Percentiles rank a stretch among this genome's conserved stretches.
phyloP scores from a whole-genome alignment of 1,284 basidiomycete species.

The Cutaneotrichosporon sp. region DNA sequence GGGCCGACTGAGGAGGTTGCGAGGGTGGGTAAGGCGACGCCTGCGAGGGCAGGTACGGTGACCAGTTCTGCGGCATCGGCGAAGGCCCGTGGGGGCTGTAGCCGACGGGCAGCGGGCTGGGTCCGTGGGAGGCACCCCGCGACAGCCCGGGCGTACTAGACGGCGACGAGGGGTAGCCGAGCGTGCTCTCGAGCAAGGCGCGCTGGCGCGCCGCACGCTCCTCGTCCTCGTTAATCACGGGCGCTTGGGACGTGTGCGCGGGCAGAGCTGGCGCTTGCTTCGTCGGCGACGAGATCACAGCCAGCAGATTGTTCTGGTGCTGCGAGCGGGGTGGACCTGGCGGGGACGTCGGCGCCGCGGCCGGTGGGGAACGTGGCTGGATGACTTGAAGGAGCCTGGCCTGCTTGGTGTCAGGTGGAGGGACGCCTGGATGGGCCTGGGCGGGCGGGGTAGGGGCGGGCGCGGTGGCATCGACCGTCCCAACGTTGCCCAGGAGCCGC shows the following conservation, averaged over 20 bases:
- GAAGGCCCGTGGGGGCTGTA: background rate
- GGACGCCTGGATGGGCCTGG: no score
- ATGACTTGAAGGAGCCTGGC: constrained; percentile 19
- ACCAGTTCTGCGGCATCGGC: constrained; percentile 1
- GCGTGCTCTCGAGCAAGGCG: constrained; percentile 10
- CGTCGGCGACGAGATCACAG: constrained; percentile 17
- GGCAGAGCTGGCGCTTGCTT: background rate
- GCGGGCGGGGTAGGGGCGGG: background rate
- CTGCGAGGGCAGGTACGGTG: background rate
- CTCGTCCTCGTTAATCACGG: background rate
- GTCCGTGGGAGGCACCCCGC: background rate
- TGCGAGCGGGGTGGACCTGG: constrained; percentile 6
- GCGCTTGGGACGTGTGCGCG: background rate
- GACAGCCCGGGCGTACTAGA: background rate
- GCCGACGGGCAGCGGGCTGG: background rate
- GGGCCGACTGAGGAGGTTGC: background rate
- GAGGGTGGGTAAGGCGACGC: background rate
- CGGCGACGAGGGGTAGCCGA: background rate
- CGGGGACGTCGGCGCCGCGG: background rate
- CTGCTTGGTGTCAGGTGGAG: constrained; percentile 16
- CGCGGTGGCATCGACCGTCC: constrained; percentile 6
- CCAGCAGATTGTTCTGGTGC: constrained; percentile 22
- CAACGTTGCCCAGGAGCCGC: constrained; percentile 34
- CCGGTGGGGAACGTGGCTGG: background rate
- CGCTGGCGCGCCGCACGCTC: constrained; percentile 10